Conservation (phyloP, 805 yeast genomes). For the Saturnispora kantuleensis region DNA sequence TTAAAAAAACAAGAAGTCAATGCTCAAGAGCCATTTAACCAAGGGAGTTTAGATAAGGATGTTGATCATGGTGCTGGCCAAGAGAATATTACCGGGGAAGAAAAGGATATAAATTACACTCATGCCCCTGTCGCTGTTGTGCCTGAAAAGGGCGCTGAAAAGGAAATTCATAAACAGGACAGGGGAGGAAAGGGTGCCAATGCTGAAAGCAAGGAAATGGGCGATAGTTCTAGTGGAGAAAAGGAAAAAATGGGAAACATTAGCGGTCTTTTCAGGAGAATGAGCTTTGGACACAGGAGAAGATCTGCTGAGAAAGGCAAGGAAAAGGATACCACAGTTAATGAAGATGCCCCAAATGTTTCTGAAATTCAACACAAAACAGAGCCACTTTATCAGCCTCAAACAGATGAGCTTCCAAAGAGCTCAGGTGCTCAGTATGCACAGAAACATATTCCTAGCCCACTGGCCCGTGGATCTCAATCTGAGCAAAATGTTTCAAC, state of each 20-base stretch:
- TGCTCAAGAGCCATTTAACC: not conserved
- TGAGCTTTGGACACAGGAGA: not conserved
- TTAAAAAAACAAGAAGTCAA: too few species aligned
- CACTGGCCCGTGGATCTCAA: too few species aligned
- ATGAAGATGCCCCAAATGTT: too few species aligned
- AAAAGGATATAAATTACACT: slow-evolving; percentile 13
- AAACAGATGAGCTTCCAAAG: too few species aligned
- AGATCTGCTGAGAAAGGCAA: too few species aligned
- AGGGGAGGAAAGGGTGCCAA: not conserved
- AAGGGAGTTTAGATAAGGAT: not conserved
- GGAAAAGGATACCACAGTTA: too few species aligned
- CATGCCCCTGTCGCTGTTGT: slow-evolving; percentile 23
- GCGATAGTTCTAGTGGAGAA: not conserved
- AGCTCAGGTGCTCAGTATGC: too few species aligned
- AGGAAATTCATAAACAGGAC: slow-evolving; percentile 3
- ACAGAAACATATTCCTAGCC: too few species aligned
- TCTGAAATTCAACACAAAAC: too few species aligned
- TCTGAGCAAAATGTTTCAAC: too few species aligned
- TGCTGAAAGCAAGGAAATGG: too few species aligned
- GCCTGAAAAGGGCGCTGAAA: slow-evolving; percentile 12
- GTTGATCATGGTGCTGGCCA: not conserved
- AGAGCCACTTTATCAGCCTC: too few species aligned
- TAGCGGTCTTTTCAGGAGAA: slow-evolving; percentile 6
- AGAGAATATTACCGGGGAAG: not conserved
- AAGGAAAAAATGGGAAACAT: not conserved